Conservation (phyloP, 2,329 filamentous ascomycete genomes). For the Lanzia echinophila region DNA sequence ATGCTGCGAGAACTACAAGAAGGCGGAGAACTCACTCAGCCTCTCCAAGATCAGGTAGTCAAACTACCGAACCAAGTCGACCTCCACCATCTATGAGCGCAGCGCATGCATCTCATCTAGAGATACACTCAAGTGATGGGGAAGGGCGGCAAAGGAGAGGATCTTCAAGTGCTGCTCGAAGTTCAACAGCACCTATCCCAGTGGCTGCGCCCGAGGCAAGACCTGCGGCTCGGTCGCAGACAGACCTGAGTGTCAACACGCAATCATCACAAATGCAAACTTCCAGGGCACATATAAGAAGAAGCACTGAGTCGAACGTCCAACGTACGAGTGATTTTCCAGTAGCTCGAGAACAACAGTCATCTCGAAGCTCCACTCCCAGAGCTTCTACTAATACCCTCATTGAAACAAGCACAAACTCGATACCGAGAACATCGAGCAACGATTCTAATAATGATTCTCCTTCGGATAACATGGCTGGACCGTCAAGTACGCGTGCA, state of each 20-base stretch:
- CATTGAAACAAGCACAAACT: conserved; percentile 10
- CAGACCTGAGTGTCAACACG: conserved; percentile 49
- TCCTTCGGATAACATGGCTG: background rate
- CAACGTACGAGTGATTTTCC: conserved; percentile 18
- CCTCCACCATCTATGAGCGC: conserved; percentile 40
- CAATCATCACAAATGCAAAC: conserved; percentile 16
- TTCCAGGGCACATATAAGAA: conserved; percentile 23
- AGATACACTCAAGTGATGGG: conserved; percentile 41
- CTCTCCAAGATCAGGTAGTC: conserved; percentile 39
- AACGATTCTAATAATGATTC: background rate
- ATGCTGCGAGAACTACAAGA: conserved; percentile 17
- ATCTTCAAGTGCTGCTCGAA: conserved; percentile 49
- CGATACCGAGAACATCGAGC: conserved; percentile 6
- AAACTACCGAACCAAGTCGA: conserved; percentile 44
- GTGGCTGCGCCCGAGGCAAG: conserved; percentile 37
- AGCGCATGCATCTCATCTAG: conserved; percentile 42
- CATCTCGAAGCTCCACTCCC: conserved; percentile 4
- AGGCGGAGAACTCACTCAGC: conserved; percentile 38
- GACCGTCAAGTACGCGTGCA: conserved; percentile 13
- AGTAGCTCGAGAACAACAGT: conserved; percentile 6
- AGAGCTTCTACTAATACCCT: background rate
- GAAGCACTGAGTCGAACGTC: conserved; percentile 25
- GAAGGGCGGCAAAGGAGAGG: conserved; percentile 41
- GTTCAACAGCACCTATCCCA: conserved; percentile 43
- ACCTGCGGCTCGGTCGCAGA: conserved; percentile 55